A percentile compares a stretch with the other conserved stretches of the same genome.
Conservation (phyloP, 495 filamentous ascomycete species). For the Tuber microsphaerosporum region DNA sequence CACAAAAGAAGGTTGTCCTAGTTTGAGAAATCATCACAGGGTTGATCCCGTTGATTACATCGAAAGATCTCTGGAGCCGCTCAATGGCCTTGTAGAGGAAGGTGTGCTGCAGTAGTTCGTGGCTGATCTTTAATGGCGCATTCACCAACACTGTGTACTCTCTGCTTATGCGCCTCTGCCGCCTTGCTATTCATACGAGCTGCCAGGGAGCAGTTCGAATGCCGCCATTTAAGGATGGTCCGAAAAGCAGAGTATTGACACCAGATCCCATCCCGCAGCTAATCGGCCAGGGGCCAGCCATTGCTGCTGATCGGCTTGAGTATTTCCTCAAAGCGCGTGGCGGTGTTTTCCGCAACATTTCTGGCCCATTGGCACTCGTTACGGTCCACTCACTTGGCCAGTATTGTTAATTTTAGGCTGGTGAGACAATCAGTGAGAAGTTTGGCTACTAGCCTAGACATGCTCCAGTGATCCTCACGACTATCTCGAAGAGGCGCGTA, state of each 20-base stretch:
- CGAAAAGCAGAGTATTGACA: constrained; percentile 65
- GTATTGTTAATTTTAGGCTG: constrained; percentile 7
- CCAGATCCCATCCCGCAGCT: constrained; percentile 45
- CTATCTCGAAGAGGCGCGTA: constrained; percentile 57
- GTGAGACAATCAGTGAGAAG: background rate
- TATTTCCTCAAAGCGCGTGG: constrained; percentile 56
- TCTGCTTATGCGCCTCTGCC: constrained; percentile 39
- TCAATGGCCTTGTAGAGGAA: constrained; percentile 53
- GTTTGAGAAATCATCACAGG: constrained; percentile 53
- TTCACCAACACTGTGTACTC: constrained; percentile 56
- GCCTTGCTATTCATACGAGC: constrained; percentile 67
- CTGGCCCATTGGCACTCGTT: constrained; percentile 52
- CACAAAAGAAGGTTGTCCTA: constrained; percentile 57
- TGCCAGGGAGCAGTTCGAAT: constrained; percentile 63
- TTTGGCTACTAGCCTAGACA: constrained; percentile 54
- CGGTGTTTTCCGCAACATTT: constrained; percentile 57
- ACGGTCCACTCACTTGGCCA: constrained; percentile 30
- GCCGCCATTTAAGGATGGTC: constrained; percentile 62
- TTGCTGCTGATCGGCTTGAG: constrained; percentile 41
- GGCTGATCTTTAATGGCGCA: constrained; percentile 65
- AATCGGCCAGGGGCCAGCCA: constrained; percentile 38
- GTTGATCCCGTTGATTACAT: constrained; percentile 53
- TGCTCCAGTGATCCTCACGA: constrained; percentile 57
- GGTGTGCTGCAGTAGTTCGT: constrained; percentile 49
- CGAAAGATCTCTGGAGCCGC: constrained; percentile 69